These are phyloP conservation scores for Lipomyces orientalis DNA, from an alignment of 805 yeast species.

Conservation along the genomic window DNA sequence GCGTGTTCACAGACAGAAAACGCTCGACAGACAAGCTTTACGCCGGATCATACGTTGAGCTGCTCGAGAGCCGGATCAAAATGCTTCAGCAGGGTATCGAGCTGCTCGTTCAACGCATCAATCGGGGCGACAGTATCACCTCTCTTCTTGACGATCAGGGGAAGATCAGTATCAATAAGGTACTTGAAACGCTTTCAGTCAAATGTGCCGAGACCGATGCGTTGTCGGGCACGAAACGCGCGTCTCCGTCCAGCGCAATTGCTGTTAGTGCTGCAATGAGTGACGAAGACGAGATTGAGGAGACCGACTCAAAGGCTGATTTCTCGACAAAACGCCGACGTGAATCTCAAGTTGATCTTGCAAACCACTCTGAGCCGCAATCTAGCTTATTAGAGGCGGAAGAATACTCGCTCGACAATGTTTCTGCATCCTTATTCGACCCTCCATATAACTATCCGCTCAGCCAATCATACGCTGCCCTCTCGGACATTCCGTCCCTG, in stretches of 20 bases:
- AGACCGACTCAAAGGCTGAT: background rate
- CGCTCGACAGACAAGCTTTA: conserved; percentile 54
- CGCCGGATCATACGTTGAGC: conserved; percentile 60
- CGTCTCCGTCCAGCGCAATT: background rate
- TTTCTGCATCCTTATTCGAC: background rate
- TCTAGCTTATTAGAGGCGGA: background rate
- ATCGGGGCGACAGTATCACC: conserved; percentile 21
- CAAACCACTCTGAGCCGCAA: background rate
- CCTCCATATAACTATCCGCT: background rate
- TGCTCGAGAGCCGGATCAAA: conserved; percentile 62
- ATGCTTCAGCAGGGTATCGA: conserved; percentile 46
- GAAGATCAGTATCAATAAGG: conserved; percentile 11
- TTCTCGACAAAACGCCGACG: background rate
- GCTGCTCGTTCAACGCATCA: conserved; percentile 22
- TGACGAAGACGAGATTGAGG: background rate
- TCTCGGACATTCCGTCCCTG: background rate
- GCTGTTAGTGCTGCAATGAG: background rate
- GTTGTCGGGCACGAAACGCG: background rate
- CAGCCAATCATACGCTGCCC: background rate
- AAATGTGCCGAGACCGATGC: background rate
- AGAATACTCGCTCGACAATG: background rate
- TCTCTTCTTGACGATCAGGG: conserved; percentile 8
- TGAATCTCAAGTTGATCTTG: background rate
- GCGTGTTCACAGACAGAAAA: conserved; percentile 60
- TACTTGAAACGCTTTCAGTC: background rate